Evolutionary conservation across 1,284 basidiomycete species (phyloP).

Genomic region (Waitea zeae): DNA sequence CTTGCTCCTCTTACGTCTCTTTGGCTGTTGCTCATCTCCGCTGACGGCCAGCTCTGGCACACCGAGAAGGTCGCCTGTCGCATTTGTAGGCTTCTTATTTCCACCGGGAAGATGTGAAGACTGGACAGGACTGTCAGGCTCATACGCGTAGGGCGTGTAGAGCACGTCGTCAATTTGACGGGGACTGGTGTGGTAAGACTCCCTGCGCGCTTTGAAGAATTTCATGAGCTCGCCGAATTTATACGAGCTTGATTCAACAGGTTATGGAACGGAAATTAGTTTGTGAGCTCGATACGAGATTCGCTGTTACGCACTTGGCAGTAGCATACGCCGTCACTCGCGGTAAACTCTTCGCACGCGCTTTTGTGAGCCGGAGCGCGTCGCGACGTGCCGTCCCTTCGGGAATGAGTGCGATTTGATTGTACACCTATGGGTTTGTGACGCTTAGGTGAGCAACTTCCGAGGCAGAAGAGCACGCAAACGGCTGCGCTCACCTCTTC

Average conservation of each 20-base stretch:
- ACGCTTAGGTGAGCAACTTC: constrained; percentile 1
- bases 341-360: constrained; percentile 87
- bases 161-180: constrained; percentile 69
- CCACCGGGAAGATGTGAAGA: constrained; percentile 4
- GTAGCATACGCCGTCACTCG: constrained; percentile 93
- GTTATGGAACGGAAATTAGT: too few species aligned
- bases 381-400: constrained; percentile 87
- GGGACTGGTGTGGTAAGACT: constrained; percentile 72
- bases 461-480: constrained; percentile 1
- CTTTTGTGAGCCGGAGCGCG: constrained; percentile 80
- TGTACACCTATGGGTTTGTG: constrained; percentile 72
- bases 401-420: constrained; percentile 83
- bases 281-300: not conserved
- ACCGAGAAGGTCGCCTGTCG: constrained; percentile 53
- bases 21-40: constrained; percentile 15
- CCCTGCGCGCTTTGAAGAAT: constrained; percentile 71
- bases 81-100: not conserved
- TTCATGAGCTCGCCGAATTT: constrained; percentile 74
- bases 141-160: constrained; percentile 72
- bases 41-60: constrained; percentile 38
- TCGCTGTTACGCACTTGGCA: constrained; percentile 45
- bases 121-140: constrained; percentile 17
- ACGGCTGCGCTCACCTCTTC: not conserved
- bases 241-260: constrained; percentile 61
- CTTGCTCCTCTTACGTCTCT: constrained; percentile 32